Percentiles rank a stretch among this genome's conserved stretches.
phyloP scores from a whole-genome alignment of 2,329 filamentous ascomycete genomes.

The Xylaria sp. region DNA sequence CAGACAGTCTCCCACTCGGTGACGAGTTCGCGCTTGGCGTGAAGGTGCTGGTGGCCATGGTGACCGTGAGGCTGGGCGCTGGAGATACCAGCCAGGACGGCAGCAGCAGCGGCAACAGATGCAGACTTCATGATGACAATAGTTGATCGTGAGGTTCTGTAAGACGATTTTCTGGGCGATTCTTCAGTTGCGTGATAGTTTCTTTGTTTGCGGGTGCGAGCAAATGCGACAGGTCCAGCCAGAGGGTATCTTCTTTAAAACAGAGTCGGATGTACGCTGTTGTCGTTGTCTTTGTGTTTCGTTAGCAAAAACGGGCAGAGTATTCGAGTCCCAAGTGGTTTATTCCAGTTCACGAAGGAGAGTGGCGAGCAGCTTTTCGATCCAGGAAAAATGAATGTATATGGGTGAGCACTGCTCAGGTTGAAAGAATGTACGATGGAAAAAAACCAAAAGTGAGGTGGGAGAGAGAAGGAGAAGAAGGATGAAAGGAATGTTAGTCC shows the following conservation, averaged over 20 bases:
- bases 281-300: slow-evolving; percentile 28
- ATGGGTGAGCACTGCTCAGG: slow-evolving; percentile 51
- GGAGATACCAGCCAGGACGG: slow-evolving; percentile 57
- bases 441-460: slow-evolving; percentile 32
- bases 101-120: slow-evolving; percentile 55
- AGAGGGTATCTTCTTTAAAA: slow-evolving; percentile 40
- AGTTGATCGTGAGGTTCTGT: slow-evolving; percentile 26
- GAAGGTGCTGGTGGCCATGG: slow-evolving; percentile 53
- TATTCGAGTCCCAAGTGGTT: slow-evolving; percentile 16
- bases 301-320: slow-evolving; percentile 15
- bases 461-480: slow-evolving; percentile 28
- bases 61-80: slow-evolving; percentile 63
- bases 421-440: slow-evolving; percentile 47
- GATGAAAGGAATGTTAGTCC: slow-evolving; percentile 29
- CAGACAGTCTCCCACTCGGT: slow-evolving; percentile 60
- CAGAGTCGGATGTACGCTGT: slow-evolving; percentile 29
- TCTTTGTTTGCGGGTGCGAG: slow-evolving; percentile 6
- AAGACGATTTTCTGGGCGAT: slow-evolving; percentile 27
- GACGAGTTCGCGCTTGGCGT: slow-evolving; percentile 57
- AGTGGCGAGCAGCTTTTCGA: slow-evolving; percentile 43
- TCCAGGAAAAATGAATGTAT: slow-evolving; percentile 49
- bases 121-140: slow-evolving; percentile 58
- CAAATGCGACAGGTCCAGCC: slow-evolving; percentile 44
- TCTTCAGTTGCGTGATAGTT: slow-evolving; percentile 8
- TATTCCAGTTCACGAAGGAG: slow-evolving; percentile 45